Percentiles rank a stretch among this genome's conserved stretches.
These are phyloP conservation scores for Leishmania arabica DNA, from an alignment of 208 protist species.

Conservation along the genomic window DNA sequence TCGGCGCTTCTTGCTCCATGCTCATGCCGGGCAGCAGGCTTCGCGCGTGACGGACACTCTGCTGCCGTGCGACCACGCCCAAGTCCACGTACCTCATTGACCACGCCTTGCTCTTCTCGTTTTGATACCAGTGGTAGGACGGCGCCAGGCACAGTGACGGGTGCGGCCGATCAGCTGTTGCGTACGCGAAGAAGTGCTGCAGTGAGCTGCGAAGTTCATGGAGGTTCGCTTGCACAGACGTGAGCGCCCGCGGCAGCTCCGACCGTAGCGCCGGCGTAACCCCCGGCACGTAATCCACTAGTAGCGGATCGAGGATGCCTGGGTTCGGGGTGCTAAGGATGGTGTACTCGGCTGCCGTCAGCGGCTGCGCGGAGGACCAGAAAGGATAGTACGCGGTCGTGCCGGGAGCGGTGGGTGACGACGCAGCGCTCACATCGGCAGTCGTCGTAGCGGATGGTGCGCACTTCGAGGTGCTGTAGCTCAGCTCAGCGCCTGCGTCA, in stretches of 20 bases:
- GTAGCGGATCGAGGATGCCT: conserved; percentile 36
- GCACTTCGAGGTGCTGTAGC: neutral
- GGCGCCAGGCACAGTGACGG: conserved; percentile 67
- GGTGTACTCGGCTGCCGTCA: conserved; percentile 85
- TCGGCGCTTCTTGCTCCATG: conserved; percentile 17
- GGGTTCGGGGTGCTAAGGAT: conserved; percentile 56
- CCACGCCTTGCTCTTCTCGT: conserved; percentile 66
- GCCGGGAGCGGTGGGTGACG: neutral
- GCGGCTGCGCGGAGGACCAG: conserved; percentile 39
- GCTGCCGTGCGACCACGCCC: conserved; percentile 34
- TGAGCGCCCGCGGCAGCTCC: conserved; percentile 5
- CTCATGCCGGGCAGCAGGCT: conserved; percentile 41
- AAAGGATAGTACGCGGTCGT: conserved; percentile 19
- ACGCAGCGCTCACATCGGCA: neutral
- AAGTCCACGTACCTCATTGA: conserved; percentile 82
- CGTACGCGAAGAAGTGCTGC: conserved; percentile 24
- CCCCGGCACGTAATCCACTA: conserved; percentile 58
- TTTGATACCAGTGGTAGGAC: conserved; percentile 76
- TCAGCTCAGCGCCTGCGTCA: conserved; percentile 8
- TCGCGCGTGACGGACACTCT: conserved; percentile 52
- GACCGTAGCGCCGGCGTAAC: conserved; percentile 25
- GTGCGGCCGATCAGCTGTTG: conserved; percentile 41
- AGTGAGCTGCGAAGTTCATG: neutral
- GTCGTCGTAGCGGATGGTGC: neutral
- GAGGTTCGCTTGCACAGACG: neutral